Evolutionary conservation across 2,329 filamentous ascomycete genomes (phyloP), one percentile per base, ranked within the genome.

Genomic region (Chrysosporium keratinophilum): DNA sequence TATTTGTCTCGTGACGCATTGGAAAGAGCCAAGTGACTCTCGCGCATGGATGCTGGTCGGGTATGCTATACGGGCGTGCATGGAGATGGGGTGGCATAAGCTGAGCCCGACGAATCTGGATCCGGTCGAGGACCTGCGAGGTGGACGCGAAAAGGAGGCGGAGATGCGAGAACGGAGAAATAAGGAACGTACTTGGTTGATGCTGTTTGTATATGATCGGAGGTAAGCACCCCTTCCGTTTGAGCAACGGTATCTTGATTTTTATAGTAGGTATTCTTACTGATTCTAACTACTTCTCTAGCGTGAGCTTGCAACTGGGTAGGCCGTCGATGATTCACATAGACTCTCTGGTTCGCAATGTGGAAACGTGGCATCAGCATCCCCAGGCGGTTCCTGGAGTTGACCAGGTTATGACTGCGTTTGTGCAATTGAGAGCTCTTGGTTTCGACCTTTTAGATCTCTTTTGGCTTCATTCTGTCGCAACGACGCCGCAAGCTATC

Each of bases 281-380:
- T 47, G 12, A 45, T 33, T 17, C 41, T 54, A 3, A 10, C 9
- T 14, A 12, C 45, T 37, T 37, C 20, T 53, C 2, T 28, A 72
- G 70, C 50, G 65, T 73, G 42, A 72, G 70, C 42, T 52, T 73
- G 3, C 71, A 73, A 54, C 65, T 69, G 0, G 71, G 70, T 3
- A 71, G 69, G 47, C 70, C 71, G 0, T 71, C 66, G 61, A 74
- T 73, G 71, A 71, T 72, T 20, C 69, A 71, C 34, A 61, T 66
- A 11, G 67, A 62, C 40, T 61, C 65, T 14, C 65, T 72, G 46
- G 68, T 73, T 45, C 64, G 65, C 23, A 65, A 68, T n/a, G 59
- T 64, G 5, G 64, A 66, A 15, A 59, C 58, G 11, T 74, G 71
- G 71, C 65, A 67, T 57, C 55, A 58, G 35, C 57, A 60, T 55